Evolutionary conservation across 148 eudicot genomes (phyloP).

Genomic region (Heliamphora exappendiculata): DNA sequence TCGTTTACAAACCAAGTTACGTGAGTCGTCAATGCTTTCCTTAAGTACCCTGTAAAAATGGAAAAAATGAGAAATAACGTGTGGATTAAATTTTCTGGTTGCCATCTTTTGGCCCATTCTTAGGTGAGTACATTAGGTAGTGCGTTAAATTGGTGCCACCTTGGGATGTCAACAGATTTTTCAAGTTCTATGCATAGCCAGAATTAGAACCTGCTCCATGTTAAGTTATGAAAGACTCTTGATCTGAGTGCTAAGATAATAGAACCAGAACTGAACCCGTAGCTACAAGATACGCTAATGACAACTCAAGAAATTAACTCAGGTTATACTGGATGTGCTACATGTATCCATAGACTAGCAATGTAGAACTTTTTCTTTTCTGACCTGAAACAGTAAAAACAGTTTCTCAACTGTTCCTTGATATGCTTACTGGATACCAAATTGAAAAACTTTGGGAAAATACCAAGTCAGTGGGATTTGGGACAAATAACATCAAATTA

Average conservation of each 20-base stretch:
- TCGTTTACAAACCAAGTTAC: constrained; percentile 52
- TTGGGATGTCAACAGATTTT: not conserved
- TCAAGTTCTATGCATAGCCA: not conserved
- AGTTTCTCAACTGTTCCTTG: not conserved
- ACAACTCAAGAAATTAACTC: not conserved
- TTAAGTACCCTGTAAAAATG: constrained; percentile 43
- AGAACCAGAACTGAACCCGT: not conserved
- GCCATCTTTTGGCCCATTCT: not conserved
- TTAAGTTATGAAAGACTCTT: not conserved
- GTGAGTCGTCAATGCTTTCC: constrained; percentile 40
- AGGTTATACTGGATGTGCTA: not conserved
- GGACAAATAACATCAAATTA: too few relatives aligned
- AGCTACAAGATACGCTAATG: not conserved
- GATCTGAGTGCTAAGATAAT: not conserved
- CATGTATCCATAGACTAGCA: not conserved
- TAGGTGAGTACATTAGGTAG: not conserved
- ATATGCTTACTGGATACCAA: not conserved
- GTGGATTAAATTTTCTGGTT: not conserved
- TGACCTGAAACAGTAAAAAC: not conserved
- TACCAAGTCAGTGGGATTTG: too few relatives aligned
- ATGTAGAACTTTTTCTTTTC: not conserved
- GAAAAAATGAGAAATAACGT: not conserved
- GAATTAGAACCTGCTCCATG: not conserved
- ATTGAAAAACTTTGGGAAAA: not conserved
- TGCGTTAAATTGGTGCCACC: not conserved